Evolutionary conservation across 192 early-diverging fungal species (phyloP).

Genomic region (Obelidium mucronatum): DNA sequence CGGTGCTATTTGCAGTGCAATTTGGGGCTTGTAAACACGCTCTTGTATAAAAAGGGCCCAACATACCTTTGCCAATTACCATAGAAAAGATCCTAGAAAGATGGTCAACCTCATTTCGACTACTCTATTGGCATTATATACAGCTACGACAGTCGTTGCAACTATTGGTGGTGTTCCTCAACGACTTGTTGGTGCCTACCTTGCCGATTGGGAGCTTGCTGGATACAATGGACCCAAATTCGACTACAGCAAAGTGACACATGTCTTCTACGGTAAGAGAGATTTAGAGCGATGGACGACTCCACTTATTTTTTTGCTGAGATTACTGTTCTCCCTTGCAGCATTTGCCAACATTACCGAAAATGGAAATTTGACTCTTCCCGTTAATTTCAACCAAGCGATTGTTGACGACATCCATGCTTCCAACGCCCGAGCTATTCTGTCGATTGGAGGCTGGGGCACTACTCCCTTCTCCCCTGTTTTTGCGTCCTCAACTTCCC

Average conservation of each 20-base stretch:
- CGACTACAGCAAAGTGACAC: not conserved
- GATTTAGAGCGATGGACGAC: too few species aligned
- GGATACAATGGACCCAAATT: not conserved
- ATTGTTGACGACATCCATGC: not conserved
- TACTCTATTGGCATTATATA: too few species aligned
- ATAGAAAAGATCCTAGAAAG: too few species aligned
- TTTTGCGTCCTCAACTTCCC: not conserved
- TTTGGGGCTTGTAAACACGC: too few species aligned
- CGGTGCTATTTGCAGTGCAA: too few species aligned
- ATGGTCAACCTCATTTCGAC: too few species aligned
- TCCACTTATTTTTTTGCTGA: not conserved
- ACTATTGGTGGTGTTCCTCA: not conserved
- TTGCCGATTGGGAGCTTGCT: too few species aligned
- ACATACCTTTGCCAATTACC: too few species aligned
- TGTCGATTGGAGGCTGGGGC: not conserved
- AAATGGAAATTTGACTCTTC: not conserved
- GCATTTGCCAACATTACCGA: not conserved
- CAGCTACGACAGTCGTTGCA: too few species aligned
- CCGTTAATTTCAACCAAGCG: not conserved
- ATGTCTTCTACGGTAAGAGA: constrained; percentile 1
- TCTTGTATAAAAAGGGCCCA: too few species aligned
- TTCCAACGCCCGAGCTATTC: not conserved
- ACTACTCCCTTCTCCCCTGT: not conserved
- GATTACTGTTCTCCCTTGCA: not conserved
- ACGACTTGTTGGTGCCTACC: not conserved